A percentile compares a stretch with the other conserved stretches of the same genome.
phyloP scores from a whole-genome alignment of 495 filamentous ascomycete genomes.

The Pyrenula aspistea region DNA sequence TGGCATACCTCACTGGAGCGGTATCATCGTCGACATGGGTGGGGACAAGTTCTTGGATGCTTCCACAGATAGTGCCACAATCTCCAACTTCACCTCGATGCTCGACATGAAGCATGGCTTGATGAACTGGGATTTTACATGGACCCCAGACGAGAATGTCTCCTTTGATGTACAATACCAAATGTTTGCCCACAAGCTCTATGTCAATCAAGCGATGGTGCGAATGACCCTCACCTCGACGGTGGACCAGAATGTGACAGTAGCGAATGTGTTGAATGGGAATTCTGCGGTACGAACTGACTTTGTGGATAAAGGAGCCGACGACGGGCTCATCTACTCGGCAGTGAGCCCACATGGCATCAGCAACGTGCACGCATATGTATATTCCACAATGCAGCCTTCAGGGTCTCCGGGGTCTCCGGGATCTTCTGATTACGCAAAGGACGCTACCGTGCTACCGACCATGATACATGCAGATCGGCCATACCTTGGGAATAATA shows the following conservation, averaged over 20 bases:
- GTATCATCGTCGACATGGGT: constrained; percentile 47
- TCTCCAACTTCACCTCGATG: constrained; percentile 49
- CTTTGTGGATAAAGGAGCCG: constrained; percentile 37
- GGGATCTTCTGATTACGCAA: neutral
- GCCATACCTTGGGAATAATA: constrained; percentile 36
- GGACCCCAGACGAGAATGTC: constrained; percentile 42
- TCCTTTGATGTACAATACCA: constrained; percentile 45
- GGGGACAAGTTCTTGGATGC: constrained; percentile 44
- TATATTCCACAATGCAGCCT: constrained; percentile 35
- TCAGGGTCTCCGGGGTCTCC: too few species aligned
- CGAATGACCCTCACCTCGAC: constrained; percentile 41
- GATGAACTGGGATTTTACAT: constrained; percentile 52
- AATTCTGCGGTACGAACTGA: constrained; percentile 44
- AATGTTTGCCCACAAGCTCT: constrained; percentile 48
- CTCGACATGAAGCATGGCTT: constrained; percentile 52
- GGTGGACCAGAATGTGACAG: constrained; percentile 28
- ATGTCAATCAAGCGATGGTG: constrained; percentile 51
- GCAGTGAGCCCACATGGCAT: constrained; percentile 45
- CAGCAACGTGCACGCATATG: constrained; percentile 43
- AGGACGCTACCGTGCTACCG: constrained; percentile 19
- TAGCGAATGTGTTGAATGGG: constrained; percentile 49
- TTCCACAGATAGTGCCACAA: constrained; percentile 42
- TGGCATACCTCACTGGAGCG: constrained; percentile 60
- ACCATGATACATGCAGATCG: too few species aligned
- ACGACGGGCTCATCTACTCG: constrained; percentile 38